Conservation (phyloP, 1,284 basidiomycete genomes). For the Vanrija humicola region DNA sequence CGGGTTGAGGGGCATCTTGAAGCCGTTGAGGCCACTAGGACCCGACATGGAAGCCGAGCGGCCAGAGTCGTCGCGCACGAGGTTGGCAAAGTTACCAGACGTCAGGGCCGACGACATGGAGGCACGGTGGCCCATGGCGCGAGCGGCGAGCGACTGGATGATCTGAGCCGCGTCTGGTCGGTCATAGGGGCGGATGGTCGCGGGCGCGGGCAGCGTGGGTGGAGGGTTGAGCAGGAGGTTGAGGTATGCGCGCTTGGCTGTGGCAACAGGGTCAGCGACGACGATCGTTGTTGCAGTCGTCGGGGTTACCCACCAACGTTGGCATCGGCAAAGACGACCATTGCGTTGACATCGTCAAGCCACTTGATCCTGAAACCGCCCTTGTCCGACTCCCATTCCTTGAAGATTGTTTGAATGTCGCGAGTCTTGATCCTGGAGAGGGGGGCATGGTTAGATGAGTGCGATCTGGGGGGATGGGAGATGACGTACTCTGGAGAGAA, state of each 20-base stretch:
- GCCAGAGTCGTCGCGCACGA: constrained; percentile 6
- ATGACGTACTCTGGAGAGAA: constrained; percentile 70
- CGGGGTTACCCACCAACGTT: constrained; percentile 47
- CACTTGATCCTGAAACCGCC: constrained; percentile 99
- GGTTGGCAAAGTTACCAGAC: constrained; percentile 15
- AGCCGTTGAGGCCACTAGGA: constrained; percentile 19
- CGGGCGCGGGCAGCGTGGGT: constrained; percentile 60
- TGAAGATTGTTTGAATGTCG: constrained; percentile 87
- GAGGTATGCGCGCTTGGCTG: constrained; percentile 92
- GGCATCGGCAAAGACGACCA: constrained; percentile 81
- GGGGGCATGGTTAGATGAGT: background rate
- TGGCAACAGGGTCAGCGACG: background rate
- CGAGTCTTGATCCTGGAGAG: constrained; percentile 74
- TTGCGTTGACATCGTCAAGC: constrained; percentile 91
- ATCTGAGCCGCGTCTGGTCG: constrained; percentile 86
- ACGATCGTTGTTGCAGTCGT: background rate
- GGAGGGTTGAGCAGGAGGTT: constrained; percentile 78
- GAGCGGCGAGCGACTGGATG: constrained; percentile 76
- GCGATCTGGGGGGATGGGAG: background rate
- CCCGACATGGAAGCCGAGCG: constrained; percentile 6
- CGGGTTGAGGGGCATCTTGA: constrained; percentile 31
- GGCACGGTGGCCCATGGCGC: constrained; percentile 45
- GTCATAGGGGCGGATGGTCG: constrained; percentile 82
- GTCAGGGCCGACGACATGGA: constrained; percentile 30
- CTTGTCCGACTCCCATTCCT: constrained; percentile 77